Evolutionary conservation across 495 filamentous ascomycete genomes (phyloP).

Genomic region (Neurospora terricola): DNA sequence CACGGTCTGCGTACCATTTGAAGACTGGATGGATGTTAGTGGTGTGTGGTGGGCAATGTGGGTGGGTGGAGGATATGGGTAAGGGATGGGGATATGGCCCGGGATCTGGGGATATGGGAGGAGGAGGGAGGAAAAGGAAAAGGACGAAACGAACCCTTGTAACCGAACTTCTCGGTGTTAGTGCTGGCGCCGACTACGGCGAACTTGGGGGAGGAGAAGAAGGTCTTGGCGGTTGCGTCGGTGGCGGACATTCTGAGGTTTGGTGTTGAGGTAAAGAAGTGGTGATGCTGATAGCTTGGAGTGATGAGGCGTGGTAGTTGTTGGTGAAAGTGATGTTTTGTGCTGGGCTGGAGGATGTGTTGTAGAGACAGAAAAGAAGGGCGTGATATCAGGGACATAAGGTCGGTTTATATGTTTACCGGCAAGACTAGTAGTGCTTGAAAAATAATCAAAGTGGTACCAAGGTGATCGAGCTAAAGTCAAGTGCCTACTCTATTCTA

Average conservation of each 20-base stretch:
- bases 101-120: not conserved
- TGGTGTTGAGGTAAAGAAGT: slow-evolving; percentile 6
- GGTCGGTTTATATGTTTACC: not conserved
- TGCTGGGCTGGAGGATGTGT: not conserved
- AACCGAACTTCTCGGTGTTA: slow-evolving; percentile 78
- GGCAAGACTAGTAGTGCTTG: not conserved
- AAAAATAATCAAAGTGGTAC: not conserved
- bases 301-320: not conserved
- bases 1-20: slow-evolving; percentile 73
- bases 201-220: slow-evolving; percentile 75
- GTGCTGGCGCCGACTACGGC: slow-evolving; percentile 88
- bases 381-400: not conserved
- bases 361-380: not conserved
- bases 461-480: not conserved
- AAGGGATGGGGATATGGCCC: not conserved
- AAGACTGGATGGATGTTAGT: slow-evolving; percentile 51
- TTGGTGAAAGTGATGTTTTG: not conserved
- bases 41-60: not conserved
- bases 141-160: slow-evolving; percentile 53
- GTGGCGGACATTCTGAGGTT: slow-evolving; percentile 30
- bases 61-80: not conserved
- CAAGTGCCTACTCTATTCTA: not conserved
- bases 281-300: slow-evolving; percentile 2
- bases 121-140: not conserved
- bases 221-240: slow-evolving; percentile 56